Conservation (phyloP, 768 basidiomycete species). For the Chiua virens region DNA sequence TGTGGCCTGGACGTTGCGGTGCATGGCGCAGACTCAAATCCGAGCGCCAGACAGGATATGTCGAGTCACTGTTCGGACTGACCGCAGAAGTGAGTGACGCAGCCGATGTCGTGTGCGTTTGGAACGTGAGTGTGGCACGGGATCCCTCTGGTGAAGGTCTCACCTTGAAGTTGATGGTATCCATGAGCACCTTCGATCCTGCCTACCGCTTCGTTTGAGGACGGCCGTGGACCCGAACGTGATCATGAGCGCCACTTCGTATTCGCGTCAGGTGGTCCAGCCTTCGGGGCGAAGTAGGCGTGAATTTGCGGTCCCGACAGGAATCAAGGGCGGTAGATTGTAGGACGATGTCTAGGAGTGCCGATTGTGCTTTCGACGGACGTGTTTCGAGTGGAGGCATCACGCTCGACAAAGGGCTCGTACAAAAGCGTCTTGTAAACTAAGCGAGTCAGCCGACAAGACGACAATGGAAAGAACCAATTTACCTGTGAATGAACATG, state of each 20-base stretch:
- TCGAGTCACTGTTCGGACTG: too few species aligned
- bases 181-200: too few species aligned
- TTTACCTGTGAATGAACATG: slow-evolving; percentile 84
- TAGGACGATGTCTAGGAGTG: slow-evolving; percentile 65
- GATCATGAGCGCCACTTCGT: slow-evolving; percentile 99
- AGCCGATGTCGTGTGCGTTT: too few species aligned
- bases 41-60: slow-evolving; percentile 65
- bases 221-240: slow-evolving; percentile 81
- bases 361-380: slow-evolving; percentile 88
- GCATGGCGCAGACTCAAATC: slow-evolving; percentile 77
- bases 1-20: slow-evolving; percentile 87
- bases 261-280: slow-evolving; percentile 96
- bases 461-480: not conserved
- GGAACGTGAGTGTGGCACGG: too few species aligned
- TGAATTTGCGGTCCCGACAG: slow-evolving; percentile 38
- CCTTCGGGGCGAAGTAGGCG: slow-evolving; percentile 74
- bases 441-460: slow-evolving; percentile 27
- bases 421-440: slow-evolving; percentile 87
- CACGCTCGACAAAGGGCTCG: slow-evolving; percentile 90
- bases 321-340: slow-evolving; percentile 42
- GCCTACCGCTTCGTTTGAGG: too few species aligned
- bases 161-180: too few species aligned
- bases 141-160: too few species aligned
- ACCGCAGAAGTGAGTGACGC: too few species aligned
- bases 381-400: slow-evolving; percentile 92